Percentiles rank a stretch among this genome's conserved stretches.
phyloP scores from a whole-genome alignment of 352 stramenopile species.

The Phytophthora pinifolia region DNA sequence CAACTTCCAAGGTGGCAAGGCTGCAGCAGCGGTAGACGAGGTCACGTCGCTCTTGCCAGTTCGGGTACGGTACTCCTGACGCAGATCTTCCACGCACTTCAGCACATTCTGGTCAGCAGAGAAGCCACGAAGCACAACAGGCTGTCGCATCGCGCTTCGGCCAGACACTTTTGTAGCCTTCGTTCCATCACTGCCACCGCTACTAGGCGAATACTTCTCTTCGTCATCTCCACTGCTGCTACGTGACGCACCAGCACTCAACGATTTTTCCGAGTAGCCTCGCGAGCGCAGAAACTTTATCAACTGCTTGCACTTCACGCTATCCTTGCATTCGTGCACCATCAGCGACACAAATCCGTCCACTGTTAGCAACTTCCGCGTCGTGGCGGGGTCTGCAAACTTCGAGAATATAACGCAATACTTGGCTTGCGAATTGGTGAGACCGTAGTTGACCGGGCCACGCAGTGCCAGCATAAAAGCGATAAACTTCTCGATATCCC shows the following conservation, averaged over 20 bases:
- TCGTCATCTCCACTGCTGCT: slow-evolving; percentile 28
- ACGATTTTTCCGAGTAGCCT: slow-evolving; percentile 41
- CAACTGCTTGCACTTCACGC: slow-evolving; percentile 42
- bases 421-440: slow-evolving; percentile 33
- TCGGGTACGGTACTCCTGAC: slow-evolving; percentile 24
- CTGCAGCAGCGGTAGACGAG: slow-evolving; percentile 8
- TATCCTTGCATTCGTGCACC: slow-evolving; percentile 44
- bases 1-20: slow-evolving; percentile 69
- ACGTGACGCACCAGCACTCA: slow-evolving; percentile 12
- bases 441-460: slow-evolving; percentile 15
- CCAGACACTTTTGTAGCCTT: slow-evolving; percentile 6
- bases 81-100: slow-evolving; percentile 69
- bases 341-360: slow-evolving; percentile 51
- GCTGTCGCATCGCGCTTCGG: slow-evolving; percentile 17
- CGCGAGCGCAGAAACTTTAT: slow-evolving; percentile 48
- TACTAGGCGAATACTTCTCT: slow-evolving; percentile 12
- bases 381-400: slow-evolving; percentile 40
- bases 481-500: slow-evolving; percentile 74
- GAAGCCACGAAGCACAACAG: slow-evolving; percentile 43
- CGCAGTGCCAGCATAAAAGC: slow-evolving; percentile 42
- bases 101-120: slow-evolving; percentile 74
- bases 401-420: slow-evolving; percentile 75
- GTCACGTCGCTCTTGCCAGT: slow-evolving; percentile 1
- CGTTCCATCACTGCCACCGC: not conserved
- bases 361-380: slow-evolving; percentile 29